Evolutionary conservation across 495 filamentous ascomycete species (phyloP).

Genomic region (Astrothelium subdiscretum): DNA sequence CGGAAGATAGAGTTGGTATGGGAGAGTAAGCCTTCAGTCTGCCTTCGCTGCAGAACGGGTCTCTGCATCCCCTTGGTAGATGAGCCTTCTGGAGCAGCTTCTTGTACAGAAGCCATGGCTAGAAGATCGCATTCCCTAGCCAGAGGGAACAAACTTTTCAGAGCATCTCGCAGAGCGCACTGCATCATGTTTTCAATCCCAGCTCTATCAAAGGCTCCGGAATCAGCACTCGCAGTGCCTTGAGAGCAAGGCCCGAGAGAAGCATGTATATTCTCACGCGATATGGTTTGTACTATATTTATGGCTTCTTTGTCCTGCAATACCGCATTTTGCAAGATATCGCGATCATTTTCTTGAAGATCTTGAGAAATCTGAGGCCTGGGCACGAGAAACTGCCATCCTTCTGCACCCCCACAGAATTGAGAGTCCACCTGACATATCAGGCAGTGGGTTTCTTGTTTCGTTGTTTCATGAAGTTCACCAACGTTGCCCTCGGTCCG

Average conservation of each 20-base stretch:
- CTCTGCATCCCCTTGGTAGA: slow-evolving; percentile 2
- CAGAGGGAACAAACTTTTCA: slow-evolving; percentile 2
- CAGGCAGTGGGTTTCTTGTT: not conserved
- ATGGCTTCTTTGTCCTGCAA: not conserved
- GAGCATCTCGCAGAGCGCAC: not conserved
- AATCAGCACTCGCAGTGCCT: not conserved
- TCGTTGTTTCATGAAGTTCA: not conserved
- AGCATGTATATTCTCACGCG: not conserved
- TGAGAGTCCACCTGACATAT: not conserved
- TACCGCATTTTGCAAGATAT: not conserved
- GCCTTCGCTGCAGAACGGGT: not conserved
- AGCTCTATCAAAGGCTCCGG: not conserved
- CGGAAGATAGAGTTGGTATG: slow-evolving; percentile 23
- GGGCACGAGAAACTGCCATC: not conserved
- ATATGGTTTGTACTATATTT: not conserved
- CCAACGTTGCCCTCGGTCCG: not conserved
- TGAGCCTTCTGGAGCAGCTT: slow-evolving; percentile 1
- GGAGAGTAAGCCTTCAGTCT: slow-evolving; percentile 3
- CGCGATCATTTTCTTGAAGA: not conserved
- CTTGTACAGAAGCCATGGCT: slow-evolving; percentile 9
- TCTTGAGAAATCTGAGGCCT: not conserved
- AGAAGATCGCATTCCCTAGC: slow-evolving; percentile 5
- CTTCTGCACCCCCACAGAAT: not conserved
- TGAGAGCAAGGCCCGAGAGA: not conserved
- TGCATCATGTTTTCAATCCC: not conserved